Evolutionary conservation across 2,329 filamentous ascomycete genomes (phyloP).

Genomic region (Hymenoscyphus fraxineus): DNA sequence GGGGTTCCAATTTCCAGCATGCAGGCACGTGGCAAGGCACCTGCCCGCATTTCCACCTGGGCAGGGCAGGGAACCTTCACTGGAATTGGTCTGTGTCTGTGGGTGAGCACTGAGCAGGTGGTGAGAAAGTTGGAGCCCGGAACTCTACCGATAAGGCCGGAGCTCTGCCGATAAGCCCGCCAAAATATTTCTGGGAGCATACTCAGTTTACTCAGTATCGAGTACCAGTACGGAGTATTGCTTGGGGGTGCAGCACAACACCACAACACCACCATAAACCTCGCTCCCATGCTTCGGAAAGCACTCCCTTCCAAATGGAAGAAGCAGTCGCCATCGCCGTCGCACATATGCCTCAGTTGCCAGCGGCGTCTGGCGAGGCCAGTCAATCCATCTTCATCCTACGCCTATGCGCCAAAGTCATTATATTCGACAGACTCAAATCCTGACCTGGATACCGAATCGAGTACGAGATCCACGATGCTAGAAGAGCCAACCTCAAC

Average conservation of each 20-base stretch:
- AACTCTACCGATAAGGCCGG: too few species aligned
- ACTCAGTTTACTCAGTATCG: too few species aligned
- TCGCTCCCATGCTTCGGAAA: conserved; percentile 1
- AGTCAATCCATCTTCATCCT: not conserved
- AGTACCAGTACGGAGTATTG: too few species aligned
- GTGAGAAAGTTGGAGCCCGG: too few species aligned
- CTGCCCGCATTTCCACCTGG: too few species aligned
- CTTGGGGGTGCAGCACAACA: not conserved
- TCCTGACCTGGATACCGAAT: not conserved
- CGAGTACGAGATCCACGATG: not conserved
- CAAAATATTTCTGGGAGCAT: too few species aligned
- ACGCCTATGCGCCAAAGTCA: not conserved
- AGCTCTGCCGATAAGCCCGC: too few species aligned
- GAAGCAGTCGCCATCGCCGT: conserved; percentile 11
- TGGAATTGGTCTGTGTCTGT: too few species aligned
- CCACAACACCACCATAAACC: not conserved
- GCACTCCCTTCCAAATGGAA: not conserved
- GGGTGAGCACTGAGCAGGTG: too few species aligned
- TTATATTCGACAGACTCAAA: not conserved
- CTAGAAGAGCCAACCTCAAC: not conserved
- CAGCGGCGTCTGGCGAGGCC: conserved; percentile 27
- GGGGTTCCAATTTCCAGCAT: too few species aligned
- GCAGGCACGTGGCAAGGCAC: too few species aligned
- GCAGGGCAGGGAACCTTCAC: too few species aligned
- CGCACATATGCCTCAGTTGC: conserved; percentile 35